Conservation (phyloP, 176 grass and related monocot species). For the Coix lacrymajobi region DNA sequence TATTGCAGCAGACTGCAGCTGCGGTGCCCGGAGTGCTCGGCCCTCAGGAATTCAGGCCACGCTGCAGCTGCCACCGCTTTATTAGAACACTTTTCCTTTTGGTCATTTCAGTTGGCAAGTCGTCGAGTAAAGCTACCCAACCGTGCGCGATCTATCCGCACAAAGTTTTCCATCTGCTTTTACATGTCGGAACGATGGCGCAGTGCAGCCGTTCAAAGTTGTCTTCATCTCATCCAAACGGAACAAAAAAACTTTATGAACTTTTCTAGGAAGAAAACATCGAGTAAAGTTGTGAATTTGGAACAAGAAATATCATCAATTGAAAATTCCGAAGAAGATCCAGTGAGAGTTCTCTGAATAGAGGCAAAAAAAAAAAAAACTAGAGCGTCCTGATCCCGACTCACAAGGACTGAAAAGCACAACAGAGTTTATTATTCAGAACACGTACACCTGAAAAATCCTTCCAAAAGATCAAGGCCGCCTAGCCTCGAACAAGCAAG, state of each 20-base stretch:
- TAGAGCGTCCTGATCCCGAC: background rate
- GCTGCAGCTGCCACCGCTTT: background rate
- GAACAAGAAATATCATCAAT: background rate
- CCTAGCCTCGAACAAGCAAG: background rate
- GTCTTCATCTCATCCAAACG: constrained; percentile 24
- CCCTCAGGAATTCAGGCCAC: background rate
- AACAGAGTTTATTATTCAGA: constrained; percentile 27
- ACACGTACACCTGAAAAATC: background rate
- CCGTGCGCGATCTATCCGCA: constrained; percentile 22
- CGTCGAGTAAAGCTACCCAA: constrained; percentile 20
- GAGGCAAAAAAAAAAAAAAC: background rate
- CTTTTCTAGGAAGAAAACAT: background rate
- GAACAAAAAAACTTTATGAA: background rate
- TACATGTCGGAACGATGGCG: background rate
- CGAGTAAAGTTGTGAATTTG: background rate
- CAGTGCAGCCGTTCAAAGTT: background rate
- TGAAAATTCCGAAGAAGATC: background rate
- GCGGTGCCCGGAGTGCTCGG: background rate
- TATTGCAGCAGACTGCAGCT: background rate
- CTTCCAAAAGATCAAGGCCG: background rate
- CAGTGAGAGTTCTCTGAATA: background rate
- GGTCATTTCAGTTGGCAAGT: constrained; percentile 25
- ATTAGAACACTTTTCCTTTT: constrained; percentile 20
- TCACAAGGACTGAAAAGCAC: constrained; percentile 11
- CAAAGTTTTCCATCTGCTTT: constrained; percentile 17